Base-by-base conservation (phyloP, 2,329 filamentous ascomycete species). In the Lecanoromycetidae sp. region DNA sequence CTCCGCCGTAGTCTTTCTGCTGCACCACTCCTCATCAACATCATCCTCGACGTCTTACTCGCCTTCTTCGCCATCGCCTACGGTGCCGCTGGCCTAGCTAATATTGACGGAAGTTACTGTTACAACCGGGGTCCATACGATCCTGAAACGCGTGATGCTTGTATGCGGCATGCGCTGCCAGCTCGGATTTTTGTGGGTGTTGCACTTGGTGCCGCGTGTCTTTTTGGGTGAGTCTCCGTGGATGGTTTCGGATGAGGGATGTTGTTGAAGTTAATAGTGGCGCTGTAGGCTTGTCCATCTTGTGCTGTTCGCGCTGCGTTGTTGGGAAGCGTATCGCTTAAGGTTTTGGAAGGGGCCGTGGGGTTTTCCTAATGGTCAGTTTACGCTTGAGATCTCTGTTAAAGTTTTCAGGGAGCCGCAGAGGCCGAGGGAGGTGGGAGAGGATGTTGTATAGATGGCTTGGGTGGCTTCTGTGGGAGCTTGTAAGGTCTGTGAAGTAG, bases 291-390 rank as follows among this genome's bases (percentile, higher is more conserved):
- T 49, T 19, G 23, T 37, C n/a, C 46, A 49, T 30, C 5, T 49
- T 4, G 25, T 35, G 20, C 20, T 49, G 5, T 44, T 49, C n/a
- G 33, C n/a, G 4, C n/a, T 44, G 22, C 39, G 46, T 19, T 29
- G 29, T 17, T 19, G 32, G 20, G 3, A 44, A 20, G 46, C 12
- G 12, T 35, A 27, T 22, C 12, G n/a, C 23, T 40, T 26, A 13
- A 22, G 35, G 5, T 44, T 34, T 13, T 49, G 46, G 46, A 30
- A 27, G 32, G 20, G n/a, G 6, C 30, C 46, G 3, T 49, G 46
- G 46, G 23, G 27, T n/a, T 26, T 49, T 26, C 46, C 46, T 12
- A 44, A 34, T 17, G 40, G 46, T 13, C 46, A 49, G 27, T 19
- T 49, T 12, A 44, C 39, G 2, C 22, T 49, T 25, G 46, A 49